A percentile compares a stretch with the other conserved stretches of the same genome.
Evolutionary conservation across 202 grass and related monocot species (phyloP).

Genomic region (Cymbopogon flexuosus): DNA sequence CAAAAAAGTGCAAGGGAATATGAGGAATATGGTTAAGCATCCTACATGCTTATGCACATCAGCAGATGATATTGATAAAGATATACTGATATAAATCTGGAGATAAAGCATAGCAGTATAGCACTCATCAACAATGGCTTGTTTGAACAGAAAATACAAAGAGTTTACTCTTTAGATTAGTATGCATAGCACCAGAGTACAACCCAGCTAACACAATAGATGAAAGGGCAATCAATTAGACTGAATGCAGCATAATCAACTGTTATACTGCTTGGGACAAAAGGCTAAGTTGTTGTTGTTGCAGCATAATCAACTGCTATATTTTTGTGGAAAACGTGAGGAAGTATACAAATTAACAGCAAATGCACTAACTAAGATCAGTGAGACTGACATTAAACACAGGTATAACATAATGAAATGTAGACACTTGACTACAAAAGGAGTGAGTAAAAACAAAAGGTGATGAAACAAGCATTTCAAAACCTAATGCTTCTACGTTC

Average conservation of each 20-base stretch:
- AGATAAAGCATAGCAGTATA: constrained; percentile 13
- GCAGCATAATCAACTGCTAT: background rate
- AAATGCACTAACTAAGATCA: constrained; percentile 13
- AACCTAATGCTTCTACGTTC: background rate
- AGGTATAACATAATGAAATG: background rate
- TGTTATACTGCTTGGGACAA: background rate
- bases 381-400: background rate
- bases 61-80: constrained; percentile 3
- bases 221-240: background rate
- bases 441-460: constrained; percentile 16
- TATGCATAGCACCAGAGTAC: background rate
- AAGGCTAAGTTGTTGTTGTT: no score
- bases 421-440: background rate
- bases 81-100: background rate
- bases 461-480: background rate
- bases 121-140: background rate
- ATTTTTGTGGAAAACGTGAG: background rate
- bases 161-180: background rate
- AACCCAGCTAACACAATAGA: background rate
- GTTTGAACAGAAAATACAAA: background rate
- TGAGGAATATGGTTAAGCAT: constrained; percentile 25
- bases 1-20: background rate
- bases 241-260: background rate
- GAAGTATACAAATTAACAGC: background rate
- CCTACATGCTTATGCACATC: background rate